Percentiles rank a stretch among this genome's conserved stretches.
These are phyloP conservation scores for Hericium alpestre DNA, from an alignment of 768 basidiomycete genomes.

Conservation along the genomic window DNA sequence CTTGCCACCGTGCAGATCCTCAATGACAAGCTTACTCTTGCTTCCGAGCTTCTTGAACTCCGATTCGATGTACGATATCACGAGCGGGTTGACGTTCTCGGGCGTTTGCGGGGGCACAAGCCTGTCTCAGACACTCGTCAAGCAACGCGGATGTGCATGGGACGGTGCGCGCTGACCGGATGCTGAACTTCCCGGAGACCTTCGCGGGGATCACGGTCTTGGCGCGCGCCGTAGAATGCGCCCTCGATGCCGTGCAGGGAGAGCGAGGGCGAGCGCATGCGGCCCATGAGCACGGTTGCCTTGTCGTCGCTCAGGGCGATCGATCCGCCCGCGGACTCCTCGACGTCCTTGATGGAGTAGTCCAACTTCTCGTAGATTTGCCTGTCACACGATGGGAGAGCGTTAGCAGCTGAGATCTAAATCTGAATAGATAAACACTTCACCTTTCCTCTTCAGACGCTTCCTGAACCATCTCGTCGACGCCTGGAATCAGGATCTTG, in stretches of 20 bases:
- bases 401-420: neutral
- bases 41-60: constrained; percentile 80
- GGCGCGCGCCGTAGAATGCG: constrained; percentile 72
- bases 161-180: constrained; percentile 45
- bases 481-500: constrained; percentile 80
- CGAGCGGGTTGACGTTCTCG: constrained; percentile 59
- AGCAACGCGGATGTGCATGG: neutral
- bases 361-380: constrained; percentile 66
- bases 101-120: constrained; percentile 85
- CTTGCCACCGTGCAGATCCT: constrained; percentile 71
- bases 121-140: constrained; percentile 20
- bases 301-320: constrained; percentile 73
- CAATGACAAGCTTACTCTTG: constrained; percentile 72
- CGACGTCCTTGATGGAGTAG: constrained; percentile 62
- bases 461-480: constrained; percentile 73
- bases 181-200: constrained; percentile 86
- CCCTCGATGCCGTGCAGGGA: constrained; percentile 95
- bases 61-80: constrained; percentile 53
- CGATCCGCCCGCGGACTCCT: constrained; percentile 62
- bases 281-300: constrained; percentile 75
- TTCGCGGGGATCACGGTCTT: constrained; percentile 95
- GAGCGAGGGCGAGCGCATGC: constrained; percentile 84
- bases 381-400: constrained; percentile 22
- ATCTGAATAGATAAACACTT: constrained; percentile 10
- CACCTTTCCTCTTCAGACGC: constrained; percentile 66